phyloP scores from a whole-genome alignment of 1,139 yeast species.

The Suhomyces wounanorum region DNA sequence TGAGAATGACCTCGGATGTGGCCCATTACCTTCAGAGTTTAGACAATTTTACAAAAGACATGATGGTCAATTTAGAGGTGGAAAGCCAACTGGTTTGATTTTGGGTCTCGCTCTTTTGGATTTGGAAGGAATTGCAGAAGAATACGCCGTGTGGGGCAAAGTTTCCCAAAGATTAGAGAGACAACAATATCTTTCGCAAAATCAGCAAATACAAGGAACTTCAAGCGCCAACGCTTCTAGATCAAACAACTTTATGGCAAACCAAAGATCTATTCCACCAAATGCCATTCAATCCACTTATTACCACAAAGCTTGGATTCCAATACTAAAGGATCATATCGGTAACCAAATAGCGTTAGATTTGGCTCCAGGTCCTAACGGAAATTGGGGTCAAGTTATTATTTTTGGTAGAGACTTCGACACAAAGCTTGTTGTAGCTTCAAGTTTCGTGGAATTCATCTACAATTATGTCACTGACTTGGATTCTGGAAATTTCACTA shows the following conservation, averaged over 20 bases:
- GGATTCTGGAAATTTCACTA: slow-evolving; percentile 54
- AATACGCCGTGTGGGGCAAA: slow-evolving; percentile 71
- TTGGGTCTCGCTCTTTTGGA: slow-evolving; percentile 74
- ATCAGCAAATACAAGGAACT: slow-evolving; percentile 28
- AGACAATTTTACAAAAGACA: slow-evolving; percentile 74
- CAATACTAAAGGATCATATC: slow-evolving; percentile 55
- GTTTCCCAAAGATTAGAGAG: slow-evolving; percentile 57
- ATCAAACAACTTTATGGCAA: slow-evolving; percentile 41
- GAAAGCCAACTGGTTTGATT: slow-evolving; percentile 71
- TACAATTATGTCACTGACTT: slow-evolving; percentile 50
- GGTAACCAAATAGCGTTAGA: slow-evolving; percentile 68
- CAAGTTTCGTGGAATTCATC: slow-evolving; percentile 57
- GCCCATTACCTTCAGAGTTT: slow-evolving; percentile 68
- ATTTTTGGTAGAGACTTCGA: slow-evolving; percentile 66
- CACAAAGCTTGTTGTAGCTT: slow-evolving; percentile 59
- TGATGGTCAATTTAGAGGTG: slow-evolving; percentile 82
- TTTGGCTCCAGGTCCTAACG: slow-evolving; percentile 62
- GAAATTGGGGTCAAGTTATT: slow-evolving; percentile 63
- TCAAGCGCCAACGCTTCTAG: slow-evolving; percentile 19
- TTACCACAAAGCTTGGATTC: slow-evolving; percentile 62
- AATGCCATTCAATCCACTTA: slow-evolving; percentile 57
- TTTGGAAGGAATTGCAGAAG: slow-evolving; percentile 69
- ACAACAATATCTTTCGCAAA: slow-evolving; percentile 38
- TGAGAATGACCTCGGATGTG: slow-evolving; percentile 68
- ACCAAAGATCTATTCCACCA: slow-evolving; percentile 60